Evolutionary conservation across 257 asterid species (phyloP).

Genomic region (Solanum lignicaule): DNA sequence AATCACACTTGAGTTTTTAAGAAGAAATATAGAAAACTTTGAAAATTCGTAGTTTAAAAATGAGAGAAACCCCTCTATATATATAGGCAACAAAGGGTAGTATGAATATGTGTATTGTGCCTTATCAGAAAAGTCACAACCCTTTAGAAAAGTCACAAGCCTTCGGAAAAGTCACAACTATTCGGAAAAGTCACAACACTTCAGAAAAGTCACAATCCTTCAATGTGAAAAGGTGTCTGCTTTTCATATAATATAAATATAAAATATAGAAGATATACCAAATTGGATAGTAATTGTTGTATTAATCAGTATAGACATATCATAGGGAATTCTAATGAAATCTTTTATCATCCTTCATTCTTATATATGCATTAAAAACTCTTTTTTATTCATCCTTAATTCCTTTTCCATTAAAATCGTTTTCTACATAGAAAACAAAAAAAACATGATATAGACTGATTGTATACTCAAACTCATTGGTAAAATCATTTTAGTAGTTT

Average conservation of each 20-base stretch:
- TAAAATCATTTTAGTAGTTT: not conserved
- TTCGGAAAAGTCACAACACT: not conserved
- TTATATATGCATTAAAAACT: not conserved
- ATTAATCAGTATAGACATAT: not conserved
- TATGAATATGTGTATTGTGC: not conserved
- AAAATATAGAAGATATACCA: not conserved
- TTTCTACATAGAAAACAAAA: not conserved
- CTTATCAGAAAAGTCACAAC: not conserved
- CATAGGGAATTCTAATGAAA: not conserved
- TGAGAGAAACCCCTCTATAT: not conserved
- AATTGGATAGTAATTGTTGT: not conserved
- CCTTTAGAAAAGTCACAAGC: not conserved
- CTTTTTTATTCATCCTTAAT: not conserved
- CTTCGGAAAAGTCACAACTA: not conserved
- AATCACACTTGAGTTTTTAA: not conserved
- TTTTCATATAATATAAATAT: too few relatives aligned
- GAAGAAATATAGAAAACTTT: not conserved
- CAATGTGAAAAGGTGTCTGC: not conserved
- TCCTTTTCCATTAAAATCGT: not conserved
- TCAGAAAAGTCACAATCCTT: not conserved
- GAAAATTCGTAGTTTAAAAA: not conserved
- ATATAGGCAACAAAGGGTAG: not conserved
- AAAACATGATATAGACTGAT: not conserved
- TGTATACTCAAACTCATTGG: not conserved
- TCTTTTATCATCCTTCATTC: not conserved